Evolutionary conservation across 2,329 filamentous ascomycete genomes (phyloP), one percentile per base, ranked within the genome.

Genomic region (Exophiala mesophila): DNA sequence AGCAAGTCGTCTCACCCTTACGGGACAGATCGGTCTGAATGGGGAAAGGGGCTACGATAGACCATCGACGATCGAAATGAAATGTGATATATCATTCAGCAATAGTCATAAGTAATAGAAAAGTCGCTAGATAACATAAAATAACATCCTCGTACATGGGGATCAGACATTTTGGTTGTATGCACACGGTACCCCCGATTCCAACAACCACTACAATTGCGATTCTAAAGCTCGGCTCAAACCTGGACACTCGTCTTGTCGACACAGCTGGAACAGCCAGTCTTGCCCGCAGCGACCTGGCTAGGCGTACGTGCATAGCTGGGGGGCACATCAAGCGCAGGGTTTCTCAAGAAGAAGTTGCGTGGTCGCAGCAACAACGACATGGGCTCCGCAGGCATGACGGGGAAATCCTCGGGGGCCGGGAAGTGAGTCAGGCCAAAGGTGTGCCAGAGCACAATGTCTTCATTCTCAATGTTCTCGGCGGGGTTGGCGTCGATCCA

Each of bases 381-480:
- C 76, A 95, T 89, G 1, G 86, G 85, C 70, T 89, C 85, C 0
- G 78, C 84, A 0, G 88, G 88, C 88, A 95, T 95, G 55, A 95
- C 74, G 20, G 89, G 89, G 70, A 87, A 95, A 64, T 95, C 89
- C 61, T 96, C 89, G 0, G 88, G 88, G 0, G 85, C 71, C 0
- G 89, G 88, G 70, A 95, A 90, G 62, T 95, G 89, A 1, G 84
- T 90, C 24, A 95, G 73, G 24, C 89, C 89, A 58, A 95, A 96
- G 0, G 88, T 94, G 67, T 95, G 88, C 88, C 88, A 96, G 12
- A 95, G 76, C 1, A 96, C 88, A 20, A 95, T 69, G 60, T 96
- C 86, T 1, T 81, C 85, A 69, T 95, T 84, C 41, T 84, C 85
- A 53, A 94, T 80, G 18, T 70, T 76, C 44, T 76, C 78, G 33